Evolutionary conservation across 768 basidiomycete genomes (phyloP).

Genomic region (Termitomyces sp.): DNA sequence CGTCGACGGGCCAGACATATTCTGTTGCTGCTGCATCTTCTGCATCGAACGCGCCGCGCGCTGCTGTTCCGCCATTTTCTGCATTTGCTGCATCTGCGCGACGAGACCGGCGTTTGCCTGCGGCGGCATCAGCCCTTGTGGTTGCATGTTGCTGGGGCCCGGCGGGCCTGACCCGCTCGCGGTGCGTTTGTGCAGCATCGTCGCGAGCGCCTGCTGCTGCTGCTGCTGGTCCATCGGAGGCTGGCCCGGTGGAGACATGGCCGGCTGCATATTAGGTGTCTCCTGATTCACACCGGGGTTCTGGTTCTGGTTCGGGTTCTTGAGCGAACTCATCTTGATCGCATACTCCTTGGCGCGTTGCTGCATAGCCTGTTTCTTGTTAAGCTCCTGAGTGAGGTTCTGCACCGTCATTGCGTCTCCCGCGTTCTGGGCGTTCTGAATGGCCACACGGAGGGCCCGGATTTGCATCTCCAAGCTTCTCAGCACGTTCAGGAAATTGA

Average conservation of each 20-base stretch:
- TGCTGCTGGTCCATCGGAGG: slow-evolving; percentile 18
- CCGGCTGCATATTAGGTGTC: not conserved
- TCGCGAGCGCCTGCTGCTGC: slow-evolving; percentile 18
- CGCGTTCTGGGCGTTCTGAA: slow-evolving; percentile 7
- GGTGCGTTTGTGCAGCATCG: slow-evolving; percentile 16
- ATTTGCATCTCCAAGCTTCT: slow-evolving; percentile 6
- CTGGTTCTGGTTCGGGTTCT: no score
- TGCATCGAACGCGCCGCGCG: slow-evolving; percentile 11
- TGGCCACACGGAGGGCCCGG: not conserved
- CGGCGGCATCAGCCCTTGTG: slow-evolving; percentile 5
- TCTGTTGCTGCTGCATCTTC: slow-evolving; percentile 4
- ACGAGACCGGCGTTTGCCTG: slow-evolving; percentile 15
- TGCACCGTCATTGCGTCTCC: slow-evolving; percentile 7
- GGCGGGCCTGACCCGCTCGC: slow-evolving; percentile 5
- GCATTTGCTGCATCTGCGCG: slow-evolving; percentile 48
- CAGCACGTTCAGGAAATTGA: not conserved
- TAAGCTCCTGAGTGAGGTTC: slow-evolving; percentile 8
- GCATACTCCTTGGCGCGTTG: slow-evolving; percentile 5
- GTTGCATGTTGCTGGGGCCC: not conserved
- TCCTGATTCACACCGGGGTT: not conserved
- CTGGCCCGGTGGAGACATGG: not conserved
- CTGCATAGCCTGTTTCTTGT: slow-evolving; percentile 2
- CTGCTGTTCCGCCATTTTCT: slow-evolving; percentile 45
- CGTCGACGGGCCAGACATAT: slow-evolving; percentile 2
- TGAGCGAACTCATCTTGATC: not conserved